Percentiles rank a stretch among this genome's conserved stretches.
These are phyloP conservation scores for Nakaseomyces bracarensis DNA, from an alignment of 1,139 yeast species.

Conservation along the genomic window DNA sequence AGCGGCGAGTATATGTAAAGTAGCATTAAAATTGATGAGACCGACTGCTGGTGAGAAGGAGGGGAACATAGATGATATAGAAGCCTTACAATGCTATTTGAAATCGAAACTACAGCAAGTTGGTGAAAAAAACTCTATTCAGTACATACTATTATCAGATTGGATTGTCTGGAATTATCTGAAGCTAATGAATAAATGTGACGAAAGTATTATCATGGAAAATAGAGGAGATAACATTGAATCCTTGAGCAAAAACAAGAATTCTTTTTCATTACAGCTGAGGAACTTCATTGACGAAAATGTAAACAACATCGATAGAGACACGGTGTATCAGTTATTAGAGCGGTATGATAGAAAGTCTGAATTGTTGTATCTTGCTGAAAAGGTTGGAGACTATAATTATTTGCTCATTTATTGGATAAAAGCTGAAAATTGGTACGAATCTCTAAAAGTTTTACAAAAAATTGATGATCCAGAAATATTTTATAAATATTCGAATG, in stretches of 20 bases:
- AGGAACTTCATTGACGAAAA: conserved; percentile 47
- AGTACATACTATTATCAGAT: conserved; percentile 51
- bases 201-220: conserved; percentile 34
- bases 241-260: conserved; percentile 17
- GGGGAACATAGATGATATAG: conserved; percentile 14
- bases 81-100: conserved; percentile 50
- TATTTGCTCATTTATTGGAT: conserved; percentile 66
- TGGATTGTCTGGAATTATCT: conserved; percentile 73
- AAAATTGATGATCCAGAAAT: conserved; percentile 42
- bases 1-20: conserved; percentile 52
- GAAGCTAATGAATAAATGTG: conserved; percentile 42
- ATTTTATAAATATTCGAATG: conserved; percentile 60
- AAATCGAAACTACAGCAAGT: conserved; percentile 51
- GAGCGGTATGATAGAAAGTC: conserved; percentile 55
- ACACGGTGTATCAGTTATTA: conserved; percentile 66
- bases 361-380: conserved; percentile 62
- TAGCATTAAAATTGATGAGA: conserved; percentile 51
- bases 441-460: conserved; percentile 47
- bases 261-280: conserved; percentile 34
- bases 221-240: conserved; percentile 21
- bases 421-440: conserved; percentile 61
- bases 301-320: conserved; percentile 46
- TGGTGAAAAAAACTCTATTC: conserved; percentile 43
- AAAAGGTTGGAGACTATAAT: conserved; percentile 56
- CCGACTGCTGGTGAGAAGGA: background rate